Percentiles rank a stretch among this genome's conserved stretches.
phyloP scores from a whole-genome alignment of 768 basidiomycete species.

The Leccinum pellstonianum region DNA sequence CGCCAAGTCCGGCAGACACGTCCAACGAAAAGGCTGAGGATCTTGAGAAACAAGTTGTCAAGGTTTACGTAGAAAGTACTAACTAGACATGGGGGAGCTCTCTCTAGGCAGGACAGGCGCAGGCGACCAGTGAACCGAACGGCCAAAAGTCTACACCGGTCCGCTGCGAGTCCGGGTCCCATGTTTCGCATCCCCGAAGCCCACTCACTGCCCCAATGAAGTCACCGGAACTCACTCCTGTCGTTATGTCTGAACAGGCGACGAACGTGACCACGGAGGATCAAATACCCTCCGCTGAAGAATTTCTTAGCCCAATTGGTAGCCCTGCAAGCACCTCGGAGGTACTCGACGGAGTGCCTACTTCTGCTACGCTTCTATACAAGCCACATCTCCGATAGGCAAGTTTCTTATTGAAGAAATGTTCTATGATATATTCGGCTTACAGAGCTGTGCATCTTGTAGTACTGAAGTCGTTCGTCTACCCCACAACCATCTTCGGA shows the following conservation, averaged over 20 bases:
- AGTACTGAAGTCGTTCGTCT: no score
- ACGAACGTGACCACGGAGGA: constrained; percentile 1
- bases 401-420: no score
- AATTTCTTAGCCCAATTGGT: constrained; percentile 25
- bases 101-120: constrained; percentile 25
- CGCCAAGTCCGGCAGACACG: background rate
- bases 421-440: no score
- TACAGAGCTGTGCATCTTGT: no score
- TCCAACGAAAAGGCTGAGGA: background rate
- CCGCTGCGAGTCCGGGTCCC: background rate
- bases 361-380: background rate
- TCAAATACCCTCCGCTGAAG: constrained; percentile 10
- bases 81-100: background rate
- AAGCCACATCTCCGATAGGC: no score
- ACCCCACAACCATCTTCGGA: no score
- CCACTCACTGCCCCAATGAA: background rate
- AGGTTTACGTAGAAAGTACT: background rate
- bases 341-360: background rate
- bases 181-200: background rate
- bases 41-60: constrained; percentile 1
- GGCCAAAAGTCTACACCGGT: background rate
- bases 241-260: background rate
- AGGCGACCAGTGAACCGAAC: background rate
- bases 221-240: background rate
- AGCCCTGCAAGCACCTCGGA: constrained; percentile 16